Evolutionary conservation across 345 rosid species (phyloP), one percentile per base, ranked within the genome.

Genomic region (Microthlaspi erraticum): DNA sequence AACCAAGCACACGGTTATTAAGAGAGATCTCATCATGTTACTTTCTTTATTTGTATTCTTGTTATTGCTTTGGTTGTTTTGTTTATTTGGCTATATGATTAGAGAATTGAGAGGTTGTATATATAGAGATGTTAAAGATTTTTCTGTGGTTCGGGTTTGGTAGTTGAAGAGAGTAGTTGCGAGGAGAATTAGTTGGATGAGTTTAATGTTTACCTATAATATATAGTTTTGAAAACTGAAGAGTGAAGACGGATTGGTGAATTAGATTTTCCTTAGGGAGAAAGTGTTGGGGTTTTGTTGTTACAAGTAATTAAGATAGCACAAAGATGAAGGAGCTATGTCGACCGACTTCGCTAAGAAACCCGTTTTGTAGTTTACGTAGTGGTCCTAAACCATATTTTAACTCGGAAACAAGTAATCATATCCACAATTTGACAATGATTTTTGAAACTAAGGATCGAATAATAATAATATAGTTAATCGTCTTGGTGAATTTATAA

Each of bases 1-100:
- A 46, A 70, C 61, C 3, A 76, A 42, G 23, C 75, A 70, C n/a
- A 64, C 8, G 13, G 73, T 49, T 41, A 64, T 31, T 43, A 76
- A 63, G 75, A 70, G 37, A 45, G 51, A 44, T 18, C n/a, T 76
- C 75, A 69, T 76, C 75, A 69, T 69, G 54, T 64, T 67, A 16
- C 14, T 68, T 44, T 58, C 20, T 42, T 33, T 49, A 49, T 11
- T 13, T 33, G 17, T 19, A n/a, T 20, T 0, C 1, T n/a, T 17
- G 3, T 45, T 5, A 14, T 26, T 26, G 12, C 20, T 33, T 12
- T 50, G 8, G 23, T 42, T 7, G n/a, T 53, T 9, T 52, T 23
- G 10, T 34, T 61, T 48, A 1, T 36, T 60, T 26, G 12, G 6
- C 7, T 46, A 26, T 17, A 38, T 26, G 45, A 66, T 73, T 66